Evolutionary conservation across 768 basidiomycete species (phyloP), one percentile per base, ranked within the genome.

Genomic region (Calocybe cyanea): DNA sequence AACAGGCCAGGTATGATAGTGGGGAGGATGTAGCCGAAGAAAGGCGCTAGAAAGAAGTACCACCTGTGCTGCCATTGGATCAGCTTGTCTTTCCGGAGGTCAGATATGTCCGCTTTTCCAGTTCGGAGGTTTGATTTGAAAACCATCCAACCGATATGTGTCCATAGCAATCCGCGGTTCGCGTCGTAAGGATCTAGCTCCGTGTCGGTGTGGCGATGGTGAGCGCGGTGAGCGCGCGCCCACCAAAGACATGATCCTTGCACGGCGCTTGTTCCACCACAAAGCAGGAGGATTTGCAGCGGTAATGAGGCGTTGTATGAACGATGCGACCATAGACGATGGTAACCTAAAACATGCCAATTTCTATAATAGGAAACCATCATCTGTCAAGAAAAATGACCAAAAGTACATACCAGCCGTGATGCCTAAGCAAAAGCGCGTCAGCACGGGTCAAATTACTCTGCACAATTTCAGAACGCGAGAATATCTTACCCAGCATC

Each of bases 171-270:
- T 17, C 88, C 88, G 50, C 86, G 78, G 59, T 82, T 80, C 3
- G 88, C 80, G 51, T 86, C 80, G 68, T 92, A 92, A 13, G 89
- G 89, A 63, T 92, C 89, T 39, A 85, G 77, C 53, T 89, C 85
- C 28, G 87, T 91, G 66, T 92, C 89, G 52, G 88, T 90, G 57
- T 91, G 75, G 51, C 86, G 81, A 60, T 88, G 87, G 59, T 88
- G 87, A 25, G 87, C 86, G 46, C 89, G 82, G 64, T 92, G 89
- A 7, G 84, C 78, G 39, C 85, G 76, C 13, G 85, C 80, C 89
- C 89, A 92, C 87, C 88, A 92, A 59, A 78, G 82, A 65, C 87
- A 87, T 11, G 88, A 91, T 0, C 89, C 89, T 66, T 92, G 83
- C 2, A 90, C 87, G 3, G 88, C 87, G 58, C 88, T 90, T 24